Evolutionary conservation across 2,329 filamentous ascomycete species (phyloP).

Genomic region (Pseudogymnoascus sp.): DNA sequence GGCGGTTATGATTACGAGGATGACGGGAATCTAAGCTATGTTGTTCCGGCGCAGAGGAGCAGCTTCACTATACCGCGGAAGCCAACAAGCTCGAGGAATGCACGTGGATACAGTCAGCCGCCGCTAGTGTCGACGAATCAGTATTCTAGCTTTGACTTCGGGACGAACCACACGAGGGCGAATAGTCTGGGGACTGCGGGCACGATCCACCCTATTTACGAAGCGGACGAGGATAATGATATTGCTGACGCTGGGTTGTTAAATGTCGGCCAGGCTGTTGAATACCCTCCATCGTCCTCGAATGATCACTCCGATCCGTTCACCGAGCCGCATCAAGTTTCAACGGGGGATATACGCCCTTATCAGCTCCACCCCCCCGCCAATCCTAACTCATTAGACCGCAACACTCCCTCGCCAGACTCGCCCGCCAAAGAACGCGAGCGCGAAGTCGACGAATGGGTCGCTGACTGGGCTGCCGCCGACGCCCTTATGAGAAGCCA

Average conservation of each 20-base stretch:
- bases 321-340: constrained; percentile 13
- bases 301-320: constrained; percentile 13
- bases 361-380: constrained; percentile 22
- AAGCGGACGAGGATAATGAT: constrained; percentile 42
- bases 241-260: constrained; percentile 16
- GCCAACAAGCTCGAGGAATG: constrained; percentile 27
- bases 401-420: constrained; percentile 18
- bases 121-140: constrained; percentile 20
- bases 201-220: constrained; percentile 58
- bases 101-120: constrained; percentile 34
- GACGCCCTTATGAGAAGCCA: constrained; percentile 29
- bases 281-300: constrained; percentile 14
- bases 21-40: constrained; percentile 34
- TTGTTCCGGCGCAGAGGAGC: constrained; percentile 36
- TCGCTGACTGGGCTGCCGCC: constrained; percentile 33
- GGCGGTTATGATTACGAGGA: constrained; percentile 24
- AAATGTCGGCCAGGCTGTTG: background rate
- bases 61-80: constrained; percentile 32
- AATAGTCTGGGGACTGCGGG: constrained; percentile 43
- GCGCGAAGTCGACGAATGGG: constrained; percentile 32
- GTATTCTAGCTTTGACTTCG: constrained; percentile 35
- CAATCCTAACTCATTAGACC: constrained; percentile 20
- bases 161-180: constrained; percentile 35
- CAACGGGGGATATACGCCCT: constrained; percentile 17
- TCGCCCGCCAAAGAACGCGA: constrained; percentile 26